Evolutionary conservation across 768 basidiomycete genomes (phyloP).

Genomic region (Crassisporium funariophilum): DNA sequence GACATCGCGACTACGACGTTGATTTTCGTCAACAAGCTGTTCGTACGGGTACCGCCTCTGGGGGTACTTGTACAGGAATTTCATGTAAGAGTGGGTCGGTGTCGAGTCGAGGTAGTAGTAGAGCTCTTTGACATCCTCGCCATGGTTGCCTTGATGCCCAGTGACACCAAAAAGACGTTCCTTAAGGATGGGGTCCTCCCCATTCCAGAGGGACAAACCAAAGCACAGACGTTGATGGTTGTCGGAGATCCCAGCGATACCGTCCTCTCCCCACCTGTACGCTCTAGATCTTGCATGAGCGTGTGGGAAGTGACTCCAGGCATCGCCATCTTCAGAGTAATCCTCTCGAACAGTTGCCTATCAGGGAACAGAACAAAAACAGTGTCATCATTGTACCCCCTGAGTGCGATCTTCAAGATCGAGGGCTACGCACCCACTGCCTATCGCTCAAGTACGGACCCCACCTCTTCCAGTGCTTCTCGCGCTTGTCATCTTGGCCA

Average conservation of each 20-base stretch:
- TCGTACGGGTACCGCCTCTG: slow-evolving; percentile 93
- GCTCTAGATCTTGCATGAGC: slow-evolving; percentile 91
- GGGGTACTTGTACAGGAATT: slow-evolving; percentile 98
- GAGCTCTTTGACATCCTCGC: slow-evolving; percentile 98
- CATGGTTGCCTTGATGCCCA: slow-evolving; percentile 97
- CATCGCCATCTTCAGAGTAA: slow-evolving; percentile 95
- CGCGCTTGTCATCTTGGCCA: slow-evolving; percentile 76
- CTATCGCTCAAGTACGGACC: slow-evolving; percentile 97
- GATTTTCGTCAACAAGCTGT: slow-evolving; percentile 84
- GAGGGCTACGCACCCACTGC: slow-evolving; percentile 80
- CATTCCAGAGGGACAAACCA: slow-evolving; percentile 93
- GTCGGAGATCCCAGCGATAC: slow-evolving; percentile 95
- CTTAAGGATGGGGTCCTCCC: slow-evolving; percentile 90
- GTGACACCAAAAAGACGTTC: slow-evolving; percentile 96
- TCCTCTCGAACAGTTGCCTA: slow-evolving; percentile 99
- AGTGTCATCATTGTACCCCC: not conserved
- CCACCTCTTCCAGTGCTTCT: slow-evolving; percentile 98
- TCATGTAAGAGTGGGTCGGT: slow-evolving; percentile 99
- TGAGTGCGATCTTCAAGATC: slow-evolving; percentile 3
- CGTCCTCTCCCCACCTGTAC: slow-evolving; percentile 99
- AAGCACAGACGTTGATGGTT: slow-evolving; percentile 96
- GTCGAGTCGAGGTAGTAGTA: slow-evolving; percentile 99
- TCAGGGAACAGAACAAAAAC: slow-evolving; percentile 15
- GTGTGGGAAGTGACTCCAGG: slow-evolving; percentile 95
- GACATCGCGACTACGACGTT: slow-evolving; percentile 80